Evolutionary conservation across 768 basidiomycete genomes (phyloP), one percentile per base, ranked within the genome.

Genomic region (Gelatoporia subvermispora): DNA sequence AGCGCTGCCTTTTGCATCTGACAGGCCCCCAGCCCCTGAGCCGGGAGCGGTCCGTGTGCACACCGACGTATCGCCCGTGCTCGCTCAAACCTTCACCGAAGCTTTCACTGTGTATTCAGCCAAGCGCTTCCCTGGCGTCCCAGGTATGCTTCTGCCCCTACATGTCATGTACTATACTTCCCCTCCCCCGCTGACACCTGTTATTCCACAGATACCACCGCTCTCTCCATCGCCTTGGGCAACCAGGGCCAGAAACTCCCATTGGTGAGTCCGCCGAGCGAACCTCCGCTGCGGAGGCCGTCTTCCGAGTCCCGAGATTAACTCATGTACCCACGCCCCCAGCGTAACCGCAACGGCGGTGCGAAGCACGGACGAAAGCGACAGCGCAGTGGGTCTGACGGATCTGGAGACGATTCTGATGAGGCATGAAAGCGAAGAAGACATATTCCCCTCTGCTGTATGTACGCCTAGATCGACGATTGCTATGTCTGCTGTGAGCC

Each of bases 91-190:
- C 2, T 90, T 86, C 65, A 87, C 89, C 36, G 82, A 90, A 22
- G 76, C 82, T 22, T 95, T 96, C 61, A 78, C 80, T 10, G 93
- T 97, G 0, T 93, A 74, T 67, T 92, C 91, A 2, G 93, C 93
- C 31, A 97, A 97, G 72, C 82, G 88, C 42, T 97, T 95, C 72
- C 92, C 91, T 42, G 93, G 93, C 43, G 93, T 97, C 37, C 88
- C 91, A 69, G 88, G 90, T 90, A 55, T 43, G 69, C 63, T 24
- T 11, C 18, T 47, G 21, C 45, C 34, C 34, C 41, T 51, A 44
- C 43, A 37, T 46, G 36, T 35, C 49, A 50, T 43, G 48, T 49
- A 47, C 51, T 41, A 31, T 48, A 38, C 24, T 20, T 31, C 28
- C 28, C 28, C 13, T 5, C 28, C 5, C 5, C 5, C 28, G 28